Evolutionary conservation across 495 filamentous ascomycete genomes (phyloP).

Genomic region (Penicillium soppii): DNA sequence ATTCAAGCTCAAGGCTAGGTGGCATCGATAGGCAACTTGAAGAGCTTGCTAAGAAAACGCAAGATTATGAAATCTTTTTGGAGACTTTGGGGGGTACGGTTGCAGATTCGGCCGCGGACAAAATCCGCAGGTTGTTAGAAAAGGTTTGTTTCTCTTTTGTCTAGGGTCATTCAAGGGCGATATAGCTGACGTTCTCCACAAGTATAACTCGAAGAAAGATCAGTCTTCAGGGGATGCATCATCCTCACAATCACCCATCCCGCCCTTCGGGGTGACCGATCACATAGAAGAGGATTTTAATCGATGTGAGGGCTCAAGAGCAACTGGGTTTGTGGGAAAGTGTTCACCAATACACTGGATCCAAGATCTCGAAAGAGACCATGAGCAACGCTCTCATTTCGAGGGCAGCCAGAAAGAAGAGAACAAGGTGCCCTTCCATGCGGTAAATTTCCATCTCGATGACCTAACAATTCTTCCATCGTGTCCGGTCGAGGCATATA

Average conservation of each 20-base stretch:
- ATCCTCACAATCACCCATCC: not conserved
- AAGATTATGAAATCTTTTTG: slow-evolving; percentile 52
- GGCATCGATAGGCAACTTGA: slow-evolving; percentile 34
- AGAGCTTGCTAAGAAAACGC: slow-evolving; percentile 40
- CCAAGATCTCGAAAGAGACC: slow-evolving; percentile 33
- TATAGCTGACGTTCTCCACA: too few species aligned
- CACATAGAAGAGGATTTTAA: slow-evolving; percentile 58
- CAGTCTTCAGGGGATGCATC: not conserved
- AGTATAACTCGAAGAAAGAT: slow-evolving; percentile 6
- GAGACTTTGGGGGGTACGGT: slow-evolving; percentile 35
- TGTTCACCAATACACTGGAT: slow-evolving; percentile 65
- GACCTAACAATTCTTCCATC: slow-evolving; percentile 44
- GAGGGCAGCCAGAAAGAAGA: slow-evolving; percentile 11
- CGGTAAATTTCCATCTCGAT: slow-evolving; percentile 55
- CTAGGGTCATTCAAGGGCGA: too few species aligned
- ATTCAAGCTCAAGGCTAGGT: not conserved
- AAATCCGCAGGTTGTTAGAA: slow-evolving; percentile 35
- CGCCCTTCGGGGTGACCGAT: slow-evolving; percentile 37
- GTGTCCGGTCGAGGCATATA: slow-evolving; percentile 46
- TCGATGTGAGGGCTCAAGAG: slow-evolving; percentile 37
- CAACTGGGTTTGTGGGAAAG: slow-evolving; percentile 59
- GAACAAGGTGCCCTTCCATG: slow-evolving; percentile 22
- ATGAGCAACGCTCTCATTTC: slow-evolving; percentile 9
- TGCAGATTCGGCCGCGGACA: slow-evolving; percentile 26
- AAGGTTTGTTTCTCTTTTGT: slow-evolving; percentile 33